A percentile compares a stretch with the other conserved stretches of the same genome.
Evolutionary conservation across 257 asterid species (phyloP).

Genomic region (Leptodermis oblonga): DNA sequence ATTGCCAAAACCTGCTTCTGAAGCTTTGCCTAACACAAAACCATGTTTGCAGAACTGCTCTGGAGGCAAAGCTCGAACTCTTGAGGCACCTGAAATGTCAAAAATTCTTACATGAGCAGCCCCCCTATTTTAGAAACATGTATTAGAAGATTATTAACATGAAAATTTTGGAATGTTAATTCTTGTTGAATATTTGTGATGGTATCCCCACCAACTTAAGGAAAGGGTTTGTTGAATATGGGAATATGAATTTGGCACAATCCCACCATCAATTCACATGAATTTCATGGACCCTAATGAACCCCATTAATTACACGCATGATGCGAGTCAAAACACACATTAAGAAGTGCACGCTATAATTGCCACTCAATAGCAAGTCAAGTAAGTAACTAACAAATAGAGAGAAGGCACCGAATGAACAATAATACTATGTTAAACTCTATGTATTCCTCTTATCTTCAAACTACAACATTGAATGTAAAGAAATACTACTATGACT

Average conservation of each 20-base stretch:
- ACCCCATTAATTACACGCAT: not conserved
- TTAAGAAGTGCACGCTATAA: not conserved
- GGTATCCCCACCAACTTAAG: no score
- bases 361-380: not conserved
- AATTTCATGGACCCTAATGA: not conserved
- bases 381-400: not conserved
- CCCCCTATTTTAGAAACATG: not conserved
- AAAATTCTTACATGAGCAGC: constrained; percentile 1
- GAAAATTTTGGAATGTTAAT: no score
- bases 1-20: constrained; percentile 98
- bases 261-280: not conserved
- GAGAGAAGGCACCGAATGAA: no score
- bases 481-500: no score
- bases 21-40: constrained; percentile 88
- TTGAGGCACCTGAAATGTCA: constrained; percentile 58
- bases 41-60: constrained; percentile 88
- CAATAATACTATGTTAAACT: no score
- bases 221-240: not conserved
- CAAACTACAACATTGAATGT: no score
- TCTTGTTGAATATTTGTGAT: no score
- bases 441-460: no score
- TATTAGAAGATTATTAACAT: not conserved
- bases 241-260: not conserved
- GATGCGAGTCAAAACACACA: not conserved
- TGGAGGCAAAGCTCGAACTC: constrained; percentile 62